These are phyloP conservation scores for Zangia roseola DNA, from an alignment of 768 basidiomycete genomes.

Conservation along the genomic window DNA sequence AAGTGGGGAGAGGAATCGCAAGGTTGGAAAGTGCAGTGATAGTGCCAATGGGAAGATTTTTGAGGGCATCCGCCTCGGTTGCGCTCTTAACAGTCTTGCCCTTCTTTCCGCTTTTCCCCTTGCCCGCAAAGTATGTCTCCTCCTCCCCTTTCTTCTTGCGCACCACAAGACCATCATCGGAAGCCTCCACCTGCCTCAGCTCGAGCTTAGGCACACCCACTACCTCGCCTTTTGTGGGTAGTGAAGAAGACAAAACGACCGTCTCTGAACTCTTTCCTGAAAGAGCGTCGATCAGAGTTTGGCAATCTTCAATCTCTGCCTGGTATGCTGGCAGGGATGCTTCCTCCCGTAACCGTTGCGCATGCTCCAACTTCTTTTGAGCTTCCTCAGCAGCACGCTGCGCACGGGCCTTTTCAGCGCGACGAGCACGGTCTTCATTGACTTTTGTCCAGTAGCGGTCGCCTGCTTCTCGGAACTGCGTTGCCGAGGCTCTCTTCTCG, in stretches of 20 bases:
- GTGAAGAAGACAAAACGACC: slow-evolving; percentile 42
- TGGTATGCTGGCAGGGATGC: slow-evolving; percentile 89
- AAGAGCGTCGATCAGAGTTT: slow-evolving; percentile 85
- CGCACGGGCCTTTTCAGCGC: slow-evolving; percentile 71
- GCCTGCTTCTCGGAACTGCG: slow-evolving; percentile 75
- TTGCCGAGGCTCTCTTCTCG: slow-evolving; percentile 72
- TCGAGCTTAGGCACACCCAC: slow-evolving; percentile 79
- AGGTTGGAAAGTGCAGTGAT: slow-evolving; percentile 83
- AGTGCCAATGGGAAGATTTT: slow-evolving; percentile 79
- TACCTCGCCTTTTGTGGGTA: slow-evolving; percentile 43
- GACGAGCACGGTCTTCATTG: slow-evolving; percentile 83
- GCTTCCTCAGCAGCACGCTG: slow-evolving; percentile 78
- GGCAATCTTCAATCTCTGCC: slow-evolving; percentile 93
- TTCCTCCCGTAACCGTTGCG: slow-evolving; percentile 82
- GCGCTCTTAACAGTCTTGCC: slow-evolving; percentile 40
- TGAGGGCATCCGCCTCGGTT: slow-evolving; percentile 36
- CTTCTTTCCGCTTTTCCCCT: slow-evolving; percentile 64
- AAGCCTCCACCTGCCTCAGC: slow-evolving; percentile 75
- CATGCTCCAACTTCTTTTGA: slow-evolving; percentile 76
- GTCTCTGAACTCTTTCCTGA: slow-evolving; percentile 59
- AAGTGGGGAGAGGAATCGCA: slow-evolving; percentile 87
- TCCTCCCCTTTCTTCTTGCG: slow-evolving; percentile 95
- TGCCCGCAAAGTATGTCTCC: slow-evolving; percentile 77
- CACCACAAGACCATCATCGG: slow-evolving; percentile 61
- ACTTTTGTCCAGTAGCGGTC: slow-evolving; percentile 83